phyloP scores from a whole-genome alignment of 129 eudicot genomes.

The Centrapalus pauciflorus region DNA sequence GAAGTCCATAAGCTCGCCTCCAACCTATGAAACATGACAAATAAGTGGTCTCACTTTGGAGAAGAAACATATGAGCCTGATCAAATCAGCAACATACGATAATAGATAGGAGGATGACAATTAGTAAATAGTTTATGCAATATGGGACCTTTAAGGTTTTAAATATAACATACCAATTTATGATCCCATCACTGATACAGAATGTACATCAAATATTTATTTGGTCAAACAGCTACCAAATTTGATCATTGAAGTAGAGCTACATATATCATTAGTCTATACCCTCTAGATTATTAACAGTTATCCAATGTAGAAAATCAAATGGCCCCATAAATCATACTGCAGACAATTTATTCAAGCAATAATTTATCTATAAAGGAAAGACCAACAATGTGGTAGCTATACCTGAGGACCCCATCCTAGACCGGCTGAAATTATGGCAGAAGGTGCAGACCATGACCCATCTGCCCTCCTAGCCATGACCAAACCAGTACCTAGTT shows the following conservation, averaged over 20 bases:
- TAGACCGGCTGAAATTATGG: conserved; percentile 78
- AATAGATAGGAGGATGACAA: background rate
- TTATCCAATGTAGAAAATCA: background rate
- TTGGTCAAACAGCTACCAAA: background rate
- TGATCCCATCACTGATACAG: background rate
- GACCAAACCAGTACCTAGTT: conserved; percentile 92
- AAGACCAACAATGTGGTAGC: background rate
- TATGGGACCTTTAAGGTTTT: background rate
- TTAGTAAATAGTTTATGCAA: background rate
- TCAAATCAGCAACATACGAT: background rate
- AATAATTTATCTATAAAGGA: background rate
- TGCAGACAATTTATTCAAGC: background rate
- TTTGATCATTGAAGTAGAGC: background rate
- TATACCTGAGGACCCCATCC: conserved; percentile 99
- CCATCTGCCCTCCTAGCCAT: conserved; percentile 90
- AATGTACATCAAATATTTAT: background rate
- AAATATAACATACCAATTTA: no score
- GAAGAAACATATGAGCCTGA: background rate
- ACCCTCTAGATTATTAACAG: background rate
- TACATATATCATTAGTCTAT: background rate
- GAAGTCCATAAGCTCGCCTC: conserved; percentile 98
- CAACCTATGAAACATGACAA: conserved; percentile 47
- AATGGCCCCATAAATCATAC: background rate
- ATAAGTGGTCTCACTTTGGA: background rate
- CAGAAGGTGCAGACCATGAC: conserved; percentile 99